Base-by-base conservation (phyloP, 108 stramenopile species). In the Pseudonitzschia delicatissima region DNA sequence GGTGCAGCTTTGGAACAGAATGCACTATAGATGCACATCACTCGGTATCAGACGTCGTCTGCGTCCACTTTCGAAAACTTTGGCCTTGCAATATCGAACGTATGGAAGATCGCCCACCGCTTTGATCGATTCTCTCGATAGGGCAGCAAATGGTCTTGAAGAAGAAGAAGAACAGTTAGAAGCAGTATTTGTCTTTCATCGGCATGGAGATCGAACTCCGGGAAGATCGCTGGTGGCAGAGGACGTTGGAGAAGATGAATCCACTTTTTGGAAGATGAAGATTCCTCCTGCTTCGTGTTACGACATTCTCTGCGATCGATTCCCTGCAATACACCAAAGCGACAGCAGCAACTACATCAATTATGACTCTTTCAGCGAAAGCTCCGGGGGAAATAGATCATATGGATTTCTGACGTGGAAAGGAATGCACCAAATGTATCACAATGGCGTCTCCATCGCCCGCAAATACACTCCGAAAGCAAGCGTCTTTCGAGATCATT, bases 141-240 rank as follows among this genome's bases (percentile, higher is more conserved):
- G n/a, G n/a, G n/a, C n/a, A n/a, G n/a, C n/a, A n/a, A n/a, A n/a
- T n/a, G n/a, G n/a, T n/a, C n/a, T n/a, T n/a, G n/a, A n/a, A n/a
- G n/a, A n/a, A 29, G 77, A 84, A 55, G 76, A 67, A 13, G 84
- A 82, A 0, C 73, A 65, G 25, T 72, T 88, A 29, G 75, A 72
- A 36, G 88, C 83, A 18, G 79, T 85, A 20, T 91, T 82, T 81
- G 74, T 87, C 35, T 91, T 91, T 71, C 73, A 72, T 48, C 80
- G 90, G 17, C 90, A 91, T 71, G 90, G 90, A 23, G 90, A 91
- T 71, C 59, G 90, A 23, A 67, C 85, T 1, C 90, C 90, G 21
- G 67, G 77, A 55, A 74, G 83, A 13, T 71, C 76, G 37, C 61
- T 88, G 1, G 77, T 74, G 20, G 57, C 74, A 6, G 57, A 59